Base-by-base conservation (phyloP, 805 yeast species). In the Hanseniaspora mollemarum region DNA sequence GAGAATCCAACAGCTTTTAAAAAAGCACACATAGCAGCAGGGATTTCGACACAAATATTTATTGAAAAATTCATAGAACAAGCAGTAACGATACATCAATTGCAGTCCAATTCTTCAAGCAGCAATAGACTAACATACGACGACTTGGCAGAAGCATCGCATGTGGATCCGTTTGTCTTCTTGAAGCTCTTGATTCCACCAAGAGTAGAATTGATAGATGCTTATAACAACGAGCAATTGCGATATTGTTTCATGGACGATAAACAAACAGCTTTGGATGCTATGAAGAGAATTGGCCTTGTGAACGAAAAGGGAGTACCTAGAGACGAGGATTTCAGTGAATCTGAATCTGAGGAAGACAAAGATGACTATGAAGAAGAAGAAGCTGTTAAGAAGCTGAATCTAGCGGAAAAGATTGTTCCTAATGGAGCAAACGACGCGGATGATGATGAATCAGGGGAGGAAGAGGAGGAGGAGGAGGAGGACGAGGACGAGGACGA, bases 1-100 rank as follows among this genome's bases (percentile, higher is more conserved):
- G 63, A 59, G 29, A 58, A 54, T 42, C 52, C 56, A 46, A 52
- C 57, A 5, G 58, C 62, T 9, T 42, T 58, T 3, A 55, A 57
- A 16, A 53, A 55, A n/a, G 64, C 64, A 7, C 53, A 54, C 15
- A 54, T 56, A 2, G 62, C 62, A 13, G 56, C 60, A 0, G 60
- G 62, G 4, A 56, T 61, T 45, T 60, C 63, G 2, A 60, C 62
- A 1, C 62, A 61, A 43, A 46, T 55, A 4, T 59, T 62, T 32
- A 51, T 62, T 0, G 58, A 61, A 33, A 51, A 53, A 3, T 45
- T 62, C 5, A 54, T 58, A 5, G 56, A 52, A 28, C 62, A 61
- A 31, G 55, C 62, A 1, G 19, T 60, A 6, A 49, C 58, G 0
- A 29, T 59, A 43, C 53, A 56, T 12, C 63, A 61, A 28, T 42